phyloP scores from a whole-genome alignment of 2,329 filamentous ascomycete species.

The Fusarium begoniae region DNA sequence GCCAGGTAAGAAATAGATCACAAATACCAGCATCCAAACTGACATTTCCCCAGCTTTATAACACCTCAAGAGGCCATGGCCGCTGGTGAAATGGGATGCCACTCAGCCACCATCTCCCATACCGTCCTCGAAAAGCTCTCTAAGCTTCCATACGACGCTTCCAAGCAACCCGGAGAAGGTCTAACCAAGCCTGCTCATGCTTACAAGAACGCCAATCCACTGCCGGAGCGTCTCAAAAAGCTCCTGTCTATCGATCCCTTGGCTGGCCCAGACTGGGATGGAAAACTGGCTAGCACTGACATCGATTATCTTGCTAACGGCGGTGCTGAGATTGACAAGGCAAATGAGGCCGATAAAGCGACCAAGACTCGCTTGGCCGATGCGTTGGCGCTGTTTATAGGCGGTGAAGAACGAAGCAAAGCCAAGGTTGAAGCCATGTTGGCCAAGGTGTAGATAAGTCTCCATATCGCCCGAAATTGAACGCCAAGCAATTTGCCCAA shows the following conservation, averaged over 20 bases:
- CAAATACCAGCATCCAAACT: neutral
- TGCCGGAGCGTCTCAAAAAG: slow-evolving; percentile 48
- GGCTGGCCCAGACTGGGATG: slow-evolving; percentile 49
- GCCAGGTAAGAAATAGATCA: slow-evolving; percentile 46
- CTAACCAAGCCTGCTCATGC: slow-evolving; percentile 52
- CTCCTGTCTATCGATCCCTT: slow-evolving; percentile 53
- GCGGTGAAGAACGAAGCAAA: slow-evolving; percentile 51
- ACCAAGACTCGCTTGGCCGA: slow-evolving; percentile 50
- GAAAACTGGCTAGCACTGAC: slow-evolving; percentile 50
- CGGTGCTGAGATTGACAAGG: slow-evolving; percentile 53
- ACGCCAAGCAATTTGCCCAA: accelerated
- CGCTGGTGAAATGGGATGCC: slow-evolving; percentile 56
- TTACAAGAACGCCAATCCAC: slow-evolving; percentile 48
- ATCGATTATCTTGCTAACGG: slow-evolving; percentile 58
- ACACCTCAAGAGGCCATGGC: slow-evolving; percentile 56
- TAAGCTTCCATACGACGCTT: slow-evolving; percentile 48
- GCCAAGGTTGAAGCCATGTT: slow-evolving; percentile 47
- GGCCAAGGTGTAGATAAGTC: slow-evolving; percentile 1
- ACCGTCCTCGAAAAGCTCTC: slow-evolving; percentile 51
- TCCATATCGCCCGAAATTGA: neutral
- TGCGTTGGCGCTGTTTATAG: slow-evolving; percentile 53
- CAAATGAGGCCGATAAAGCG: slow-evolving; percentile 52
- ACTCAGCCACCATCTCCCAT: slow-evolving; percentile 56
- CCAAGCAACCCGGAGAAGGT: slow-evolving; percentile 50
- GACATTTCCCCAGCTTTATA: slow-evolving; percentile 49